Percentiles rank a stretch among this genome's conserved stretches.
Conservation (phyloP, 805 yeast genomes). For the Tetrapisispora namnaoensis region DNA sequence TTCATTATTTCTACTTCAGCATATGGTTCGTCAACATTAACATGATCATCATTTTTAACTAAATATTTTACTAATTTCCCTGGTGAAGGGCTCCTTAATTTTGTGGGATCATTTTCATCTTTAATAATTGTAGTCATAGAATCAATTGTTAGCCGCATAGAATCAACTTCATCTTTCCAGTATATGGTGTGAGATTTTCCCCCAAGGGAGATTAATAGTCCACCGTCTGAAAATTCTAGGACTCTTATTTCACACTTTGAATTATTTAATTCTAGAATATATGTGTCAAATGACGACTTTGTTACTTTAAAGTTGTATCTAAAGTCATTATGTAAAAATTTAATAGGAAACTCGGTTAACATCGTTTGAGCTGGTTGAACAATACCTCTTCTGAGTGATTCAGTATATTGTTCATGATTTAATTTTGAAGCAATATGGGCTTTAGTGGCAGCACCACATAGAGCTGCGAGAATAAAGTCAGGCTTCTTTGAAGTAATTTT, state of each 20-base stretch:
- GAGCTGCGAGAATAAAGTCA: conserved; percentile 77
- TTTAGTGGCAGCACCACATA: conserved; percentile 95
- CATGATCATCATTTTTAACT: conserved; percentile 92
- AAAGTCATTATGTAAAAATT: conserved; percentile 88
- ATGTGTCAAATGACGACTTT: conserved; percentile 73
- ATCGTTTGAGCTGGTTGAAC: conserved; percentile 74
- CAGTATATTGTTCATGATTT: conserved; percentile 55
- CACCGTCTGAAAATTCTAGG: conserved; percentile 88
- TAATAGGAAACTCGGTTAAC: conserved; percentile 84
- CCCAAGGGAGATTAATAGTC: conserved; percentile 73
- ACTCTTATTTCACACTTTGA: conserved; percentile 82
- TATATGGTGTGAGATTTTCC: conserved; percentile 93
- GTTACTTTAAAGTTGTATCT: conserved; percentile 94
- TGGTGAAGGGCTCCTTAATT: conserved; percentile 96
- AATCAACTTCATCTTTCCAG: conserved; percentile 96
- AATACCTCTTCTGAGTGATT: conserved; percentile 86
- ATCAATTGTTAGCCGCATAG: conserved; percentile 90
- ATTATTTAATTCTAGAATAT: conserved; percentile 88
- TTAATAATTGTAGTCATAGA: conserved; percentile 90
- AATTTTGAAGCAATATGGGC: conserved; percentile 74
- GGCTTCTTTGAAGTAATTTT: conserved; percentile 96
- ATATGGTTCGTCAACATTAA: conserved; percentile 81
- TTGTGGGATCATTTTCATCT: conserved; percentile 96
- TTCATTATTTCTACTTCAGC: conserved; percentile 99
- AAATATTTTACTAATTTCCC: conserved; percentile 91